Percentiles rank a stretch among this genome's conserved stretches.
Conservation (phyloP, 257 asterid species). For the Striga asiatica region DNA sequence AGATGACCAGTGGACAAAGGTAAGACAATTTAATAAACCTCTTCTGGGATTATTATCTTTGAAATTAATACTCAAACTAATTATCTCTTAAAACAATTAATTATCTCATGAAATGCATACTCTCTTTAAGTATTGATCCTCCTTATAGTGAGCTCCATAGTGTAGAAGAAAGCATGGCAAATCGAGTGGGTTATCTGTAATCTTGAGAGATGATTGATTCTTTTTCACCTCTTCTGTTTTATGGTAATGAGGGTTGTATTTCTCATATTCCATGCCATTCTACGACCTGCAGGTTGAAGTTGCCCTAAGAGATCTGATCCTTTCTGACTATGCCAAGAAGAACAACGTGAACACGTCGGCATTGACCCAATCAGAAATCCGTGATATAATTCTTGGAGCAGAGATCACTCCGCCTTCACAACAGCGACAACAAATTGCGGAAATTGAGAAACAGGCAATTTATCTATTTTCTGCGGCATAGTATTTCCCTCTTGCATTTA, state of each 20-base stretch:
- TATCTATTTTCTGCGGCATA: not conserved
- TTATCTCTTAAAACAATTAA: not conserved
- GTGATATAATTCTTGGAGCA: slow-evolving; percentile 97
- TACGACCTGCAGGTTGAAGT: slow-evolving; percentile 70
- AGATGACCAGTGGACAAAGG: slow-evolving; percentile 98
- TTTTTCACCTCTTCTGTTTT: not conserved
- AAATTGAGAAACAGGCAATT: slow-evolving; percentile 84
- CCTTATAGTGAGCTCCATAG: not conserved
- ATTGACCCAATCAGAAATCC: slow-evolving; percentile 86
- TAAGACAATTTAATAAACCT: slow-evolving; percentile 14
- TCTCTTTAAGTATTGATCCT: not conserved
- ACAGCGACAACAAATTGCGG: slow-evolving; percentile 95
- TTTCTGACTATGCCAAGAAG: slow-evolving; percentile 97
- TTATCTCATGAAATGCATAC: slow-evolving; percentile 7
- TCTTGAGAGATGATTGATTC: not conserved
- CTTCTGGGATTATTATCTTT: not conserved
- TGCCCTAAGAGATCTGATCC: slow-evolving; percentile 87
- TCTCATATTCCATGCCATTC: not conserved
- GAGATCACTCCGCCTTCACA: slow-evolving; percentile 98
- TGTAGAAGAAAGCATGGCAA: not conserved
- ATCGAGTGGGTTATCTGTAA: not conserved
- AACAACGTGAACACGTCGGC: slow-evolving; percentile 97
- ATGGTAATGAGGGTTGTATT: not conserved
- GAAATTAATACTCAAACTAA: not conserved
- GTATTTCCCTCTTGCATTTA: not conserved